Percentiles rank a stretch among this genome's conserved stretches.
phyloP scores from a whole-genome alignment of 1,139 yeast species.

The Pneumocystis wakefieldiae region DNA sequence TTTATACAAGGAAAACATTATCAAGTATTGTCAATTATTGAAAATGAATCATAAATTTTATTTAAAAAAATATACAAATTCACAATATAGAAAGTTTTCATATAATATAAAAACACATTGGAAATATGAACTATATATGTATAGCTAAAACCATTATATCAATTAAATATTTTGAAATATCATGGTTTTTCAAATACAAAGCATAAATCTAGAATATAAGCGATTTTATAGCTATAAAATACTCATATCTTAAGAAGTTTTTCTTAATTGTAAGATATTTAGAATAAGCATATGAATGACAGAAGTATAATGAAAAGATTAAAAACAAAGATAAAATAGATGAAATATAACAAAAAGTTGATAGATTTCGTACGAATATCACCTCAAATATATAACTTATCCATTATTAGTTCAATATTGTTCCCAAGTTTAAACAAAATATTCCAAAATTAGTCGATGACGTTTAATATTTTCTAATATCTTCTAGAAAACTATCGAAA shows the following conservation, averaged over 20 bases:
- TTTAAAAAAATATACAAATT: too few species aligned
- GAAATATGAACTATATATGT: too few species aligned
- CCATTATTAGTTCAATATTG: neutral
- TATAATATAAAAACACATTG: neutral
- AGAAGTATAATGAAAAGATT: neutral
- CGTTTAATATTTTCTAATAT: neutral
- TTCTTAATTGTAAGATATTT: too few species aligned
- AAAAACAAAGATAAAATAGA: neutral
- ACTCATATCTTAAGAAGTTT: neutral
- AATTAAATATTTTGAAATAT: too few species aligned
- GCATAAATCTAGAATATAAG: neutral
- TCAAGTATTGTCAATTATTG: neutral
- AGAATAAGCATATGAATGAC: neutral
- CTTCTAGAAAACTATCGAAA: constrained; percentile 13
- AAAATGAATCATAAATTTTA: neutral
- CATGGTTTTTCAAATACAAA: neutral
- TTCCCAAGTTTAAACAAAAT: neutral
- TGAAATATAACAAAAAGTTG: neutral
- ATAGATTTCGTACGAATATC: neutral
- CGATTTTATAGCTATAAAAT: neutral
- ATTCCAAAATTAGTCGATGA: neutral
- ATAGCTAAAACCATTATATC: neutral
- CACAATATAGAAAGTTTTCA: too few species aligned
- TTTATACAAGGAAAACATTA: neutral
- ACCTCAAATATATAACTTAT: neutral